Conservation (phyloP, 2,329 filamentous ascomycete species). For the Aspergillus awamori region DNA sequence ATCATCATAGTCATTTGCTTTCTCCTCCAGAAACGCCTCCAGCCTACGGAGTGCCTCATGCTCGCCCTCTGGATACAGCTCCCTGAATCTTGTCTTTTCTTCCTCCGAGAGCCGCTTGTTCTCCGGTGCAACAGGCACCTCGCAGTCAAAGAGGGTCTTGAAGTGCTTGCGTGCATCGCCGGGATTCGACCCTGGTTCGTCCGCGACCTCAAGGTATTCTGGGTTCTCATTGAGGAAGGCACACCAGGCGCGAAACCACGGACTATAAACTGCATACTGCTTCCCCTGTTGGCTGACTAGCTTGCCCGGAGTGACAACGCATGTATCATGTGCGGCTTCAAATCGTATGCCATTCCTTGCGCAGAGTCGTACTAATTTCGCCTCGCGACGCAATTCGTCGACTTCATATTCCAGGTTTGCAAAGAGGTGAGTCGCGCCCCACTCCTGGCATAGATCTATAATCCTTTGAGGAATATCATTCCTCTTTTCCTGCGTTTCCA, state of each 20-base stretch:
- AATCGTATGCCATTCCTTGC: conserved; percentile 68
- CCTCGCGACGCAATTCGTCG: conserved; percentile 81
- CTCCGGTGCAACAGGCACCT: conserved; percentile 64
- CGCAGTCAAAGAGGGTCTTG: conserved; percentile 59
- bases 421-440: conserved; percentile 75
- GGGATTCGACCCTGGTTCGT: conserved; percentile 62
- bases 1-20: conserved; percentile 63
- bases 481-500: conserved; percentile 71
- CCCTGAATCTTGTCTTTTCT: conserved; percentile 59
- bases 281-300: conserved; percentile 69
- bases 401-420: conserved; percentile 91
- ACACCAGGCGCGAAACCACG: conserved; percentile 80
- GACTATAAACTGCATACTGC: conserved; percentile 82
- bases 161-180: conserved; percentile 52
- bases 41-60: conserved; percentile 68
- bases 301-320: conserved; percentile 74
- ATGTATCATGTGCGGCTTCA: conserved; percentile 77
- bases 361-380: conserved; percentile 63
- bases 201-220: conserved; percentile 65
- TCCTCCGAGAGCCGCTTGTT: conserved; percentile 64
- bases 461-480: conserved; percentile 64
- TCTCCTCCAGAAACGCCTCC: conserved; percentile 67
- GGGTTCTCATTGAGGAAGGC: conserved; percentile 70
- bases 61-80: conserved; percentile 75
- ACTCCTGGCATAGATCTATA: conserved; percentile 66